Evolutionary conservation across 2,329 filamentous ascomycete species (phyloP), one percentile per base, ranked within the genome.

Genomic region (Sporothrix protearum): DNA sequence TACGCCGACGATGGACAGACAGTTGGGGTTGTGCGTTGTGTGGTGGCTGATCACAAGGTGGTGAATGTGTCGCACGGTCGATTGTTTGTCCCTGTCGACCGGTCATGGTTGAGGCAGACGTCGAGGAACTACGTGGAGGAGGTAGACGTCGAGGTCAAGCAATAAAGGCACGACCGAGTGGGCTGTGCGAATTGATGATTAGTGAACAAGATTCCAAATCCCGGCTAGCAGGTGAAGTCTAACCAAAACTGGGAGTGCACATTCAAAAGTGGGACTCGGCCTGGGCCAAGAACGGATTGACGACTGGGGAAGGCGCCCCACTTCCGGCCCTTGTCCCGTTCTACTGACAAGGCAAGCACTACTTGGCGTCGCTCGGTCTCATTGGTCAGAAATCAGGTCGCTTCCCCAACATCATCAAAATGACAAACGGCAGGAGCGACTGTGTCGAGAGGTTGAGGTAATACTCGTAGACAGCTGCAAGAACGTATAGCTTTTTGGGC

Each of bases 161-260:
- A 22, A n/a, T 19, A 25, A 47, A 61, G 55, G 39, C 55, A n/a
- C 42, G 28, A 25, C 57, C 28, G 42, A 28, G 25, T 36, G 33
- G 4, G 33, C n/a, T n/a, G 36, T 22, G 45, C 19, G 12, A 51
- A 63, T 63, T 28, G 16, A 42, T 70, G 68, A 70, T 70, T 70
- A 70, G 39, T 70, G 68, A 70, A 70, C 68, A 64, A 12, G 33
- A 68, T 51, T 68, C 61, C 55, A 63, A 63, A 51, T 49, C n/a
- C 45, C 33, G 64, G 33, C 42, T 64, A 53, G 36, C 69, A 14
- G 30, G 45, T 64, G 57, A 12, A 22, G 42, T 47, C 36, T 47
- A 16, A 22, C 59, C 47, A 71, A 49, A 33, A 9, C 3, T 45
- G 59, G 42, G 66, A 55, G 59, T 53, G 49, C n/a, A 25, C 28